Base-by-base conservation (phyloP, 352 stramenopile species). In the Pythium phragmitis region DNA sequence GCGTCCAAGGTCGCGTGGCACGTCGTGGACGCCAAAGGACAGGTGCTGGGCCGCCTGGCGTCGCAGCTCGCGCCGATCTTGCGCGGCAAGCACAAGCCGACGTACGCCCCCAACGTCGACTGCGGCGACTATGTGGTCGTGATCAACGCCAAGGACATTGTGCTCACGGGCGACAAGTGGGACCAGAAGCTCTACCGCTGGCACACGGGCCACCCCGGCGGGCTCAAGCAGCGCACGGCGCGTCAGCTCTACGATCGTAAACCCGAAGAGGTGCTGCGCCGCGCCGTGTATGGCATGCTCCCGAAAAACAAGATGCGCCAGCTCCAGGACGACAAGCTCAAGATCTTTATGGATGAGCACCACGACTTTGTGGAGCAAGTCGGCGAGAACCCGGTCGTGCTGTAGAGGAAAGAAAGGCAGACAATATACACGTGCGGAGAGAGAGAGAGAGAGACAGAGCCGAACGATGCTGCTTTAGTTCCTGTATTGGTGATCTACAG, bases 81-180 rank as follows among this genome's bases (percentile, higher is more conserved):
- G 21, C 93, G 88, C 57, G 98, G 98, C 54, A 99, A 99, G 77
- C 97, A 99, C 85, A 99, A 99, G 76, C 98, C 97, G 8, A 99
- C 95, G 55, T 99, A 98, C 80, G 85, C 88, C 50, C 97, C 97
- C 12, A 98, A 99, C 75, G 82, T 94, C n/a, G 97, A 99, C 81
- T 98, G 95, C 78, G 98, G 97, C 51, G 98, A 99, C 85, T 96
- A 96, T 70, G 92, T 99, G 11, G 96, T 99, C 30, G 93, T 99
- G 46, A 88, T 99, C 58, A 98, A 99, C 82, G 96, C 96, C 49
- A 90, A 97, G 70, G 74, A 98, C 76, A 90, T 98, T 53, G 85
- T 97, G 63, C 93, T 99, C 70, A 97, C 95, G 62, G 96, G 96
- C 60, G 96, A 98, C 74, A 99, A 99, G 82, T 98, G 93, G 91